phyloP scores from a whole-genome alignment of 306 rosid genomes.

The Hippophae tibetana region DNA sequence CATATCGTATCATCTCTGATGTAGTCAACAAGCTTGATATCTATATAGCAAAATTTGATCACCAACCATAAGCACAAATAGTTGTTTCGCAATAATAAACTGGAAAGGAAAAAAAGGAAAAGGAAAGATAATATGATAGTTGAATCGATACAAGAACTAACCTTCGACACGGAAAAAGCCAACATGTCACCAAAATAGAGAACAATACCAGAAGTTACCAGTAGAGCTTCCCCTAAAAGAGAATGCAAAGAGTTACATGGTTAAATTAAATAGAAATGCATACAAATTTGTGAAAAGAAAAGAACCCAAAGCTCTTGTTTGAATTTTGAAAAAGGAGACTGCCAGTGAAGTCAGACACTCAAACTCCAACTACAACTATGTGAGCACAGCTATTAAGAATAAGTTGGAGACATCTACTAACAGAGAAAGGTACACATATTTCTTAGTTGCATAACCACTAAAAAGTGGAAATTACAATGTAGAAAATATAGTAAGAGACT shows the following conservation, averaged over 20 bases:
- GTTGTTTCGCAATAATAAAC: no score
- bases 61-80: slow-evolving; percentile 18
- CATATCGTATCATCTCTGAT: slow-evolving; percentile 39
- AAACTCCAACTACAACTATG: not conserved
- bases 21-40: slow-evolving; percentile 38
- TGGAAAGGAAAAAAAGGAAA: not conserved
- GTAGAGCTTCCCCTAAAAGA: slow-evolving; percentile 67
- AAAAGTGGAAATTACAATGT: not conserved
- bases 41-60: slow-evolving; percentile 36
- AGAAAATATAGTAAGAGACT: no score
- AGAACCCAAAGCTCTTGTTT: not conserved
- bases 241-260: slow-evolving; percentile 4
- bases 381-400: not conserved
- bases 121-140: not conserved
- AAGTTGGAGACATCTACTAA: not conserved
- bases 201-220: slow-evolving; percentile 75
- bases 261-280: slow-evolving; percentile 9
- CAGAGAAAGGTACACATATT: not conserved
- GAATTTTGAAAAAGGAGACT: not conserved
- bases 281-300: not conserved
- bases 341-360: slow-evolving; percentile 6
- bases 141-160: slow-evolving; percentile 18
- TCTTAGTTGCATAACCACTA: not conserved
- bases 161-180: slow-evolving; percentile 59
- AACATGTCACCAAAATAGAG: slow-evolving; percentile 89